Base-by-base conservation (phyloP, 208 protist genomes). In the Borovskyia barvae region DNA sequence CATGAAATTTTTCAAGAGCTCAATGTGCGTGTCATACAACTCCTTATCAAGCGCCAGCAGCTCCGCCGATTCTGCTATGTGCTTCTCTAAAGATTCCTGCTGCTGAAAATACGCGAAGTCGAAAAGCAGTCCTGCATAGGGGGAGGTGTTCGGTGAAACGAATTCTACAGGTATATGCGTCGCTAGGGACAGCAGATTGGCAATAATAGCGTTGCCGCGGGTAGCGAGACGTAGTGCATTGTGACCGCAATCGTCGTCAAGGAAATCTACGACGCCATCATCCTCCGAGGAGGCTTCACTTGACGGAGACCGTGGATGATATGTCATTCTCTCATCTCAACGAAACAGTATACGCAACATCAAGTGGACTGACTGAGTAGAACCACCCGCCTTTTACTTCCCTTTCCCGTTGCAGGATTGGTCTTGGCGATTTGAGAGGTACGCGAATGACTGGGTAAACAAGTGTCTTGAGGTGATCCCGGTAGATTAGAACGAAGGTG, bases 1-100 rank as follows among this genome's bases (percentile, higher is more conserved):
- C 74, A 98, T 99, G 71, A 99, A 99, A 29, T 94, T 84, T 43
- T 93, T 75, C 15, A 99, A 75, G n/a, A 99, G 75, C 33, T 97
- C 85, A 28, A 98, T 80, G 82, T 99, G 97, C 5, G 82, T 97
- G 26, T 85, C 64, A 4, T 73, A 63, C 37, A 97, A 86, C 17
- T 92, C 75, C 46, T 92, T 85, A 60, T 95, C 89, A 29, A 75
- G 60, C 17, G 80, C 64, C 11, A 77, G 76, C 22, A 95, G 70
- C 50, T 85, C 81, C 11, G 48, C 11, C 1, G 75, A 83, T 12
- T 67, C 53, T 14, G 77, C 60, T 37, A 98, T 94, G 14, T 51
- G 49, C 11, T 85, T 73, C 56, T 97, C 94, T 41, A 87, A 85
- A n/a, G 72, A 62, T 56, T 90, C 85, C 19, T 76, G 65, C 26